phyloP scores from a whole-genome alignment of 225 moss, liverwort and hornwort genomes.

The Pseudisothecium myosuroides region DNA sequence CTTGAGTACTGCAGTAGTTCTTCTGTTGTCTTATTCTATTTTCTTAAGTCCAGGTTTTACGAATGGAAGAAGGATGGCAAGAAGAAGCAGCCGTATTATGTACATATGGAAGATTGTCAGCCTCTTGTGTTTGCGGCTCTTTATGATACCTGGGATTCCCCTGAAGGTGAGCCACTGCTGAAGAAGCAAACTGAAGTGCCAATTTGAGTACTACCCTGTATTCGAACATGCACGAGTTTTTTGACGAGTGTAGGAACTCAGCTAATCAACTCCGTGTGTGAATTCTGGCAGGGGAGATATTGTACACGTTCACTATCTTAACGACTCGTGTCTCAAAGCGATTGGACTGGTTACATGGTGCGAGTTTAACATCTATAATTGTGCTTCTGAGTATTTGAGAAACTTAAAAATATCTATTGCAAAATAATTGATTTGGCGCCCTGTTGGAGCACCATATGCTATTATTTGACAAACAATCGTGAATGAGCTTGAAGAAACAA shows the following conservation, averaged over 20 bases:
- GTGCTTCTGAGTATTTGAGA: not conserved
- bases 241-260: not conserved
- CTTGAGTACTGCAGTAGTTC: not conserved
- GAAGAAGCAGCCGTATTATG: slow-evolving; percentile 90
- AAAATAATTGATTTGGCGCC: not conserved
- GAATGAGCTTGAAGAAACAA: not conserved
- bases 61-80: slow-evolving; percentile 98
- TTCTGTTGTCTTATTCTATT: not conserved
- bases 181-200: not conserved
- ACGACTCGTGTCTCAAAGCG: slow-evolving; percentile 85
- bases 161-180: slow-evolving; percentile 47
- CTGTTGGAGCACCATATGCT: not conserved
- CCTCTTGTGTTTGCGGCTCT: slow-evolving; percentile 83
- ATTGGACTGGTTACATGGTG: slow-evolving; percentile 97
- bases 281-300: slow-evolving; percentile 31
- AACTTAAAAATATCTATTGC: not conserved
- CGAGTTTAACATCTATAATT: not conserved
- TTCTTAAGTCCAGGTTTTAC: slow-evolving; percentile 53
- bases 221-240: not conserved
- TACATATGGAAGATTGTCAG: slow-evolving; percentile 64
- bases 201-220: not conserved
- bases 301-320: slow-evolving; percentile 77
- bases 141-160: slow-evolving; percentile 85
- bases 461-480: not conserved
- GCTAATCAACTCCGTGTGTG: not conserved